Evolutionary conservation across 345 rosid species (phyloP), one percentile per base, ranked within the genome.

Genomic region (Turnera subulata): DNA sequence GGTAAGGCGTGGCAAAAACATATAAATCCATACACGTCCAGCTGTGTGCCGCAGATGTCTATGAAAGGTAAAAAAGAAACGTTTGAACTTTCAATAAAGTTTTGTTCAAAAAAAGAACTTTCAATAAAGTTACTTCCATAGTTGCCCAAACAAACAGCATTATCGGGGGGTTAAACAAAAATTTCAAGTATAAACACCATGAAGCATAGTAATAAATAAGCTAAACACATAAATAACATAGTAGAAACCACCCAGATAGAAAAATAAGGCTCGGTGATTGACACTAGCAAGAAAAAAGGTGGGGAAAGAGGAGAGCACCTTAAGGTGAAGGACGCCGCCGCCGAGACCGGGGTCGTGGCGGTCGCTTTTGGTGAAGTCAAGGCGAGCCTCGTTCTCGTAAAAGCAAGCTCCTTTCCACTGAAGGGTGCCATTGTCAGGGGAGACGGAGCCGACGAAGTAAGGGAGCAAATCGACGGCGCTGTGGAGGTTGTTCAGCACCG

Each of bases 1-100:
- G 79, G 66, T 87, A 93, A 8, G 99, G 99, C 18, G 99, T 93
- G 59, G 97, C 99, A 58, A 93, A 93, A 21, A 93, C 99, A 69
- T 93, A 93, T 23, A 93, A 70, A 73, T 93, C 99, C 95, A 89
- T 87, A 67, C 99, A 89, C 3, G 97, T 83, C 89, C 96, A 89
- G 68, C 99, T 93, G 59, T 85, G 95, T 0, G 99, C 91, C 19
- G 74, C 78, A 19, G 86, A 80, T 46, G 96, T 87, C 99, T 93
- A 82, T 55, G 72, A 45, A 40, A 13, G 14, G n/a, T 37, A 58
- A 68, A 50, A 23, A 29, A 56, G 24, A 48, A 6, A 23, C 44
- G 18, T 29, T 29, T 29, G 5, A 29, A 29, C 35, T 8, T 3
- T 29, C 35, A 29, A 29, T n/a, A 29, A 29, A 29, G 4, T 29